Evolutionary conservation across 2,329 filamentous ascomycete species (phyloP).

Genomic region (Cytospora mali): DNA sequence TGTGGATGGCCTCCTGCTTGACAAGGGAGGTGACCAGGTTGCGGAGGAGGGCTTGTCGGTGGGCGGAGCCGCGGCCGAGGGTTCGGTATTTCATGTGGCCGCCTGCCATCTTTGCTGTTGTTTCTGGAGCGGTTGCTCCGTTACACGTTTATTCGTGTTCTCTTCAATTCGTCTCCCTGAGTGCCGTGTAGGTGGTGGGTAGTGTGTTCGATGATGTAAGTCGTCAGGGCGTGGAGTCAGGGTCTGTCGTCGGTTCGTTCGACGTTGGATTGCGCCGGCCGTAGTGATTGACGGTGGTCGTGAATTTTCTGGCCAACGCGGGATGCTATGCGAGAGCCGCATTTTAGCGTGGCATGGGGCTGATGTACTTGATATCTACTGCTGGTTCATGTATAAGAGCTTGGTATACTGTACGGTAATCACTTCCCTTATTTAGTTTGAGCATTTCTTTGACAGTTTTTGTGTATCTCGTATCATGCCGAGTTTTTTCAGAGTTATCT

Average conservation of each 20-base stretch:
- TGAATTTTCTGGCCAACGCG: constrained; percentile 24
- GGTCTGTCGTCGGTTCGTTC: background rate
- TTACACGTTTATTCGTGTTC: background rate
- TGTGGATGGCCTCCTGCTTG: constrained; percentile 89
- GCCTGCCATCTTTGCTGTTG: constrained; percentile 69
- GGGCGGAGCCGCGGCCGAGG: constrained; percentile 80
- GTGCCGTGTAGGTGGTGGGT: background rate
- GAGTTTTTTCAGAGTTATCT: background rate
- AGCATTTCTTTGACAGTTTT: too few relatives aligned
- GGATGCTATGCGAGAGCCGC: constrained; percentile 9
- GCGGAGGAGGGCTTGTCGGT: constrained; percentile 88
- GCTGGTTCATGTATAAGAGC: background rate
- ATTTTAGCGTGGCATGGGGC: background rate
- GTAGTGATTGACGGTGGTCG: constrained; percentile 6
- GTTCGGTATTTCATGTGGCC: constrained; percentile 86
- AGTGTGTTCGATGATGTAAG: background rate
- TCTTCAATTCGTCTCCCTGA: background rate
- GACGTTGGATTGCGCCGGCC: constrained; percentile 8
- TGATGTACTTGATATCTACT: background rate
- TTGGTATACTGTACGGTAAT: background rate
- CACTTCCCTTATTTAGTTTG: background rate
- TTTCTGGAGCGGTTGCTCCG: constrained; percentile 1
- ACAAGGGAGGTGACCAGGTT: constrained; percentile 96
- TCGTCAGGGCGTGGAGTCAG: background rate
- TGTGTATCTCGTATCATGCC: too few relatives aligned